Evolutionary conservation across 148 eudicot genomes (phyloP), one percentile per base, ranked within the genome.

Genomic region (Rhododendron henanense): DNA sequence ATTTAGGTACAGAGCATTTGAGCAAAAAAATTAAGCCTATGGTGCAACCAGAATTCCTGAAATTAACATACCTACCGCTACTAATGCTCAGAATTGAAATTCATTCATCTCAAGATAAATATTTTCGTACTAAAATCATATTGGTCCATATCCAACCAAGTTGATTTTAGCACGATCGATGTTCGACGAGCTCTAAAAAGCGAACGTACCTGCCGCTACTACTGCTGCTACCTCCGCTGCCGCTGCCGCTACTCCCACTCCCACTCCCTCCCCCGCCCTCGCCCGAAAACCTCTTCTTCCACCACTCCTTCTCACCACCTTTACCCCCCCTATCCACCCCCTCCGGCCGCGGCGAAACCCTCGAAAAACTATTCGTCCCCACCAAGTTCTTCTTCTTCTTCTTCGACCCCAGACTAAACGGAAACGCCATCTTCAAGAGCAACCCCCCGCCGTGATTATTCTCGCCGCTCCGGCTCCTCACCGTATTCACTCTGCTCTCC

Each of bases 391-490:
- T 92, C 86, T 86, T 93, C 63, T 80, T 92, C 85, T 86, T 91
- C 74, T 84, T 88, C 6, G 88, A 39, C 50, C 89, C 87, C 3
- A 88, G 85, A 45, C 90, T 86, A 74, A 92, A 81, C 0, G 96
- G 98, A 86, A 94, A 93, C 37, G 88, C 94, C 84, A 94, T 91
- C 78, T 90, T 94, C 10, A 94, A 82, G 31, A 95, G 88, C 83
- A 95, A 90, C 0, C 75, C 75, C 14, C 94, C 94, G 3, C 89
- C 93, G 45, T 65, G 13, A 65, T n/a, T 65, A 65, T 10, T 89
- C 15, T 93, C 93, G 51, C 88, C 76, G 63, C 97, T 92, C 61
- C 81, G 83, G 85, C 81, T 94, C 81, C 91, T 93, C 85, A 76
- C 83, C 91, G 89, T 90, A 87, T 89, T 90, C 65, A 69, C 88